Conservation (phyloP, 225 moss, liverwort and hornwort species). For the Sphagnum tenellum region DNA sequence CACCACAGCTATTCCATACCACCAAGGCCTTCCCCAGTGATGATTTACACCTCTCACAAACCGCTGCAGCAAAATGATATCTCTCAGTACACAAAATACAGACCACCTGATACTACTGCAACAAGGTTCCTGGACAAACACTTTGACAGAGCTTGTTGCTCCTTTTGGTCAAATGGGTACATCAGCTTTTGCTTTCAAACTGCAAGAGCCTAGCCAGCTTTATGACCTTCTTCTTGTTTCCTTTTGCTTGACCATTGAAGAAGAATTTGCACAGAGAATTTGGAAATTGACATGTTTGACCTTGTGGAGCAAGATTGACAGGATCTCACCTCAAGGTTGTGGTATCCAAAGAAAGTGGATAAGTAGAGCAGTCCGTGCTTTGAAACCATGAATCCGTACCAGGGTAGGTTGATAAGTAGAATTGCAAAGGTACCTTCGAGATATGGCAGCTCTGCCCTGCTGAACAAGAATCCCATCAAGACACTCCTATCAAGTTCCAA, state of each 20-base stretch:
- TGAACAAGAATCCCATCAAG: not conserved
- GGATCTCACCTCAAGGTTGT: constrained; percentile 37
- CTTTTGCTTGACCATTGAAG: no score
- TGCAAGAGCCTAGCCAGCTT: no score
- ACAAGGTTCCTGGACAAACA: no score
- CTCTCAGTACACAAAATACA: no score
- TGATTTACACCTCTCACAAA: constrained; percentile 37
- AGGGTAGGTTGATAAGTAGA: constrained; percentile 33
- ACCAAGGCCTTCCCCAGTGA: constrained; percentile 54
- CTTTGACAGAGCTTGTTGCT: no score
- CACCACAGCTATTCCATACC: constrained; percentile 52
- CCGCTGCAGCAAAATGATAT: constrained; percentile 17
- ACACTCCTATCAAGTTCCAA: no score
- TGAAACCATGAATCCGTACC: constrained; percentile 47
- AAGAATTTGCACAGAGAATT: no score
- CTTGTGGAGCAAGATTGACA: not conserved
- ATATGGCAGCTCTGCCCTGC: constrained; percentile 49
- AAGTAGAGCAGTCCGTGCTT: constrained; percentile 41
- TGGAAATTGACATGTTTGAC: no score
- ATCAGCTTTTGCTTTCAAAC: no score
- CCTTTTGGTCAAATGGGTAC: no score
- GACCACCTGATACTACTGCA: no score
- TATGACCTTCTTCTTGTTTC: no score
- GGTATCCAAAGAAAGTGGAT: constrained; percentile 38
- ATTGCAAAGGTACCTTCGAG: constrained; percentile 26